These are phyloP conservation scores for Acacia melanoxylon DNA, from an alignment of 306 rosid genomes.

Conservation along the genomic window DNA sequence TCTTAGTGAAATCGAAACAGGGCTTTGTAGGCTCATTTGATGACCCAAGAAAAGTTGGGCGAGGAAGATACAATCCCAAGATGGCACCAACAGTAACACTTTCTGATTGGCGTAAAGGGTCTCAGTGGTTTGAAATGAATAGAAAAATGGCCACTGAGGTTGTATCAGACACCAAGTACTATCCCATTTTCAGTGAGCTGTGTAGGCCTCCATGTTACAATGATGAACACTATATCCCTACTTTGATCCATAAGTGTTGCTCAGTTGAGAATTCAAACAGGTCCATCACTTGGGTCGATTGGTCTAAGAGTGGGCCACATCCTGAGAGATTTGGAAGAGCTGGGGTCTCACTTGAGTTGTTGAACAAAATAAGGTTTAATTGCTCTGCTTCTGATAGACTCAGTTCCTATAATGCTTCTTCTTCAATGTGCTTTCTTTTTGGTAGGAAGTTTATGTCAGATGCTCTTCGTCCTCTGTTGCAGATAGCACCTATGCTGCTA, in stretches of 20 bases:
- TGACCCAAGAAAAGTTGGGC: slow-evolving; percentile 46
- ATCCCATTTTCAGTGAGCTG: slow-evolving; percentile 36
- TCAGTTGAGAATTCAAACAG: slow-evolving; percentile 43
- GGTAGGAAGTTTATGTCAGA: slow-evolving; percentile 47
- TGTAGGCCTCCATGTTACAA: slow-evolving; percentile 57
- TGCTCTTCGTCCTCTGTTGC: slow-evolving; percentile 39
- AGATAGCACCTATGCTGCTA: slow-evolving; percentile 28
- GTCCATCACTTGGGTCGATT: slow-evolving; percentile 64
- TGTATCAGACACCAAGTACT: slow-evolving; percentile 43
- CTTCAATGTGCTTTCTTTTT: slow-evolving; percentile 44
- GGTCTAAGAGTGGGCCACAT: slow-evolving; percentile 58
- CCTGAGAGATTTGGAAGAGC: slow-evolving; percentile 47
- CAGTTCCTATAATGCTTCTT: background rate
- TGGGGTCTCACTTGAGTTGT: slow-evolving; percentile 30
- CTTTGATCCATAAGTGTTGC: slow-evolving; percentile 36
- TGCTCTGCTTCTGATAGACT: slow-evolving; percentile 27
- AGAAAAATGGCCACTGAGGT: slow-evolving; percentile 42
- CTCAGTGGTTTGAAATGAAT: slow-evolving; percentile 55
- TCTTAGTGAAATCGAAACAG: slow-evolving; percentile 26
- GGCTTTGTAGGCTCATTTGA: slow-evolving; percentile 49
- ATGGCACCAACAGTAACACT: slow-evolving; percentile 39
- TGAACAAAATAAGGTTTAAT: slow-evolving; percentile 44
- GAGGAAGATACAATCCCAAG: slow-evolving; percentile 51
- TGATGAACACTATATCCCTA: slow-evolving; percentile 64
- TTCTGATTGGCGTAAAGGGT: slow-evolving; percentile 57